Evolutionary conservation across 1,139 yeast genomes (phyloP).

Genomic region (Casaregolazyma suthepensis): DNA sequence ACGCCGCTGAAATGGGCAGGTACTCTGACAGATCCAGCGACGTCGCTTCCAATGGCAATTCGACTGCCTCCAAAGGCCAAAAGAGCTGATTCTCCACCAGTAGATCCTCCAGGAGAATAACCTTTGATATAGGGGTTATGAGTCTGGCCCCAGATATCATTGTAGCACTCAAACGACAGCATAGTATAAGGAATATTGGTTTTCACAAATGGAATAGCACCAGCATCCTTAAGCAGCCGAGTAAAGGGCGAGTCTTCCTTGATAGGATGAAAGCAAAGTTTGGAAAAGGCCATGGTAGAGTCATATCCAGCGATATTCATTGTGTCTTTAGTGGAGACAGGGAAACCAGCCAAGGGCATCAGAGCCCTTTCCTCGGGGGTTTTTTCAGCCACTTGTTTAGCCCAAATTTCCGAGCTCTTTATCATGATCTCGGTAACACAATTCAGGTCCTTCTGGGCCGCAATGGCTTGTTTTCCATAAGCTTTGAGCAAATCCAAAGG

Average conservation of each 20-base stretch:
- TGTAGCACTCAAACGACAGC: slow-evolving; percentile 41
- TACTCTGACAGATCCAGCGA: slow-evolving; percentile 53
- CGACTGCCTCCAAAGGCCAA: slow-evolving; percentile 43
- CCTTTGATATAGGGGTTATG: slow-evolving; percentile 38
- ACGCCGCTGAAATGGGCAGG: slow-evolving; percentile 46
- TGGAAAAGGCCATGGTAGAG: slow-evolving; percentile 46
- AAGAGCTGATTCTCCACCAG: slow-evolving; percentile 47
- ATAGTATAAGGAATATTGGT: slow-evolving; percentile 46
- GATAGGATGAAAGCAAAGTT: slow-evolving; percentile 35
- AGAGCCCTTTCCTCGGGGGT: slow-evolving; percentile 5
- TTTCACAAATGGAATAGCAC: slow-evolving; percentile 44
- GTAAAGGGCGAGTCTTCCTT: slow-evolving; percentile 34
- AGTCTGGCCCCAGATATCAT: slow-evolving; percentile 42
- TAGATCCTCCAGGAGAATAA: slow-evolving; percentile 43
- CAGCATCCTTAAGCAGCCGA: slow-evolving; percentile 36
- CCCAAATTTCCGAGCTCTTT: slow-evolving; percentile 33
- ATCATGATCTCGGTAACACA: slow-evolving; percentile 36
- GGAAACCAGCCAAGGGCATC: slow-evolving; percentile 66
- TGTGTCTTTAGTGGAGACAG: slow-evolving; percentile 54
- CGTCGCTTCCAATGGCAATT: slow-evolving; percentile 52
- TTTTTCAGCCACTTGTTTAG: slow-evolving; percentile 15
- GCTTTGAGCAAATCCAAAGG: slow-evolving; percentile 34
- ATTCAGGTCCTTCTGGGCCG: slow-evolving; percentile 33
- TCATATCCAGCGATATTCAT: slow-evolving; percentile 46
- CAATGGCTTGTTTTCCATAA: slow-evolving; percentile 35